phyloP scores from a whole-genome alignment of 148 eudicot genomes.

The Rhododendron vialii region DNA sequence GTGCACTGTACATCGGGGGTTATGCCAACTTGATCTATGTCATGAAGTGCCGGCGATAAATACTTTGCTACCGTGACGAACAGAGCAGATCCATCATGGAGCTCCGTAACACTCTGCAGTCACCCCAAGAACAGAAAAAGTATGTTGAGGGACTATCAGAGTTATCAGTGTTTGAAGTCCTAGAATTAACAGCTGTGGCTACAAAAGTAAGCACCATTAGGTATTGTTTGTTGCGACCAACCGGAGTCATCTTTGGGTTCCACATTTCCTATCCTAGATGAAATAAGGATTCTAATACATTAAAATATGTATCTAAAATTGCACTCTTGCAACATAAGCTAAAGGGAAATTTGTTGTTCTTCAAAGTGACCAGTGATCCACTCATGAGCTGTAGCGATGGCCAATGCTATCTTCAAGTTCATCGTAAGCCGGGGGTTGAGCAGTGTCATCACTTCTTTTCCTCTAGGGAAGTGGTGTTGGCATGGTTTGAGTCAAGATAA shows the following conservation, averaged over 20 bases:
- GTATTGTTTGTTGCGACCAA: not conserved
- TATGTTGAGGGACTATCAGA: not conserved
- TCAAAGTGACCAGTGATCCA: not conserved
- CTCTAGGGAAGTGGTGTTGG: not conserved
- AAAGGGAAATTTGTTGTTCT: not conserved
- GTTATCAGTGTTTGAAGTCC: not conserved
- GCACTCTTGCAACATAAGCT: not conserved
- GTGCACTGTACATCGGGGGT: conserved; percentile 88
- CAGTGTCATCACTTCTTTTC: not conserved
- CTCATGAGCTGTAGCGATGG: not conserved
- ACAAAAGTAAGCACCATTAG: not conserved
- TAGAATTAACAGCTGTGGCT: not conserved
- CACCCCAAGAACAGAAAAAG: not conserved
- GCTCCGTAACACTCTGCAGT: conserved; percentile 78
- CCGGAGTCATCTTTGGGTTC: not conserved
- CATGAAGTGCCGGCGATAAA: conserved; percentile 77
- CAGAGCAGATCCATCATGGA: conserved; percentile 88
- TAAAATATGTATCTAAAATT: not conserved
- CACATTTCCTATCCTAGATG: too few relatives aligned
- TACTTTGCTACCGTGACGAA: conserved; percentile 93
- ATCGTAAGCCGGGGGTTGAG: not conserved
- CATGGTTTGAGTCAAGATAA: not conserved
- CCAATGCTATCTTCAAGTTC: not conserved
- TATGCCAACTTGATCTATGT: conserved; percentile 90
- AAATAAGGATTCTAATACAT: not conserved